Conservation (phyloP, 73 alveolate species). For the Stentor roeselii region DNA sequence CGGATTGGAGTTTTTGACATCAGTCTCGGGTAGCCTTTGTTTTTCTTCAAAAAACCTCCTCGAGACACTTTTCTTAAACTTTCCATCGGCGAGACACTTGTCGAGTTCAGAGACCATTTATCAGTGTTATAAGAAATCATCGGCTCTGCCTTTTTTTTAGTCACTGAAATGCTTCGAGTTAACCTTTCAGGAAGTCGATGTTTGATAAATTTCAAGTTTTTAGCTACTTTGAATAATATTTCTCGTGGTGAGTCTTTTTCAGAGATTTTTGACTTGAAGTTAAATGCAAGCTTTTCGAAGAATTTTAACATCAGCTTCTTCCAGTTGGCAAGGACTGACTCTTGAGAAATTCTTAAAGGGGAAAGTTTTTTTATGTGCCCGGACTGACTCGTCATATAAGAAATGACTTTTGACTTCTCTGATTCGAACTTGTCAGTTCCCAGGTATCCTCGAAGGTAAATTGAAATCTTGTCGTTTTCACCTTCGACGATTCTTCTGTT, state of each 20-base stretch:
- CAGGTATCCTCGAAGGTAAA: background rate
- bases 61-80: background rate
- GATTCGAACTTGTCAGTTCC: slow-evolving; percentile 17
- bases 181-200: background rate
- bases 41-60: too few species aligned
- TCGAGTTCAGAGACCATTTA: background rate
- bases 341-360: background rate
- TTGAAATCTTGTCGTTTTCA: slow-evolving; percentile 17
- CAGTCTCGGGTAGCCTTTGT: too few species aligned
- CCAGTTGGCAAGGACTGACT: background rate
- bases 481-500: slow-evolving; percentile 19
- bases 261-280: background rate
- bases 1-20: background rate
- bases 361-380: too few species aligned
- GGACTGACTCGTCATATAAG: background rate
- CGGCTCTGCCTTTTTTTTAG: background rate
- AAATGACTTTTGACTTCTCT: background rate
- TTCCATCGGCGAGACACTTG: background rate
- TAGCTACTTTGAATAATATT: background rate
- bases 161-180: background rate
- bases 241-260: background rate
- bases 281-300: background rate
- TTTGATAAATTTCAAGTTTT: too few species aligned
- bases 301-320: background rate
- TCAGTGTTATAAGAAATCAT: background rate